Evolutionary conservation across 495 filamentous ascomycete genomes (phyloP).

Genomic region (Aspergillus olivimuriae): DNA sequence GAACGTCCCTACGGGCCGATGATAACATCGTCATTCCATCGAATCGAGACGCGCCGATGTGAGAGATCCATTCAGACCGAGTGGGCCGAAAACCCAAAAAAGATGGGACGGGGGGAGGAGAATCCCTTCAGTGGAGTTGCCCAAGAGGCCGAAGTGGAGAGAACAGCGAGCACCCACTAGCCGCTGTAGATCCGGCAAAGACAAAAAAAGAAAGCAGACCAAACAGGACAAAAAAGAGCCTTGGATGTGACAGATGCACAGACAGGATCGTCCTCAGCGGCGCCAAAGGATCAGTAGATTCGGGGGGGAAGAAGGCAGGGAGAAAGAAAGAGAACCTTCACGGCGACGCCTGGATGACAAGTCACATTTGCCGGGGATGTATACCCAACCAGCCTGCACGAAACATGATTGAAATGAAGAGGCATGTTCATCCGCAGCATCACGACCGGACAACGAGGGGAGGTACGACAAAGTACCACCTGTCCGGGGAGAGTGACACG

Average conservation of each 20-base stretch:
- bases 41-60: background rate
- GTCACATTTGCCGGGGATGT: no score
- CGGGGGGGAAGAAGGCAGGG: no score
- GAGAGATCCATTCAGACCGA: background rate
- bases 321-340: no score
- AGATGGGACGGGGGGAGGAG: background rate
- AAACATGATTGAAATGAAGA: no score
- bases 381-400: no score
- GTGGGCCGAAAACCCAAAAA: conserved; percentile 1
- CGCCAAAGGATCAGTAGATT: no score
- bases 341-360: no score
- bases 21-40: background rate
- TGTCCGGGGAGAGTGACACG: no score
- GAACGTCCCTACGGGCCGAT: background rate
- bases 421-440: no score
- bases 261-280: background rate
- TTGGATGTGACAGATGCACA: background rate
- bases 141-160: no score
- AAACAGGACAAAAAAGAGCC: background rate
- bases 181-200: conserved; percentile 1
- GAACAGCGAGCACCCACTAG: conserved; percentile 2
- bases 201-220: background rate
- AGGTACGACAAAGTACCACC: no score
- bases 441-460: no score
- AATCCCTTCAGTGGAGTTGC: background rate